Percentiles rank a stretch among this genome's conserved stretches.
These are phyloP conservation scores for Stephania cephalantha DNA, from an alignment of 164 flowering plant species.

Conservation along the genomic window DNA sequence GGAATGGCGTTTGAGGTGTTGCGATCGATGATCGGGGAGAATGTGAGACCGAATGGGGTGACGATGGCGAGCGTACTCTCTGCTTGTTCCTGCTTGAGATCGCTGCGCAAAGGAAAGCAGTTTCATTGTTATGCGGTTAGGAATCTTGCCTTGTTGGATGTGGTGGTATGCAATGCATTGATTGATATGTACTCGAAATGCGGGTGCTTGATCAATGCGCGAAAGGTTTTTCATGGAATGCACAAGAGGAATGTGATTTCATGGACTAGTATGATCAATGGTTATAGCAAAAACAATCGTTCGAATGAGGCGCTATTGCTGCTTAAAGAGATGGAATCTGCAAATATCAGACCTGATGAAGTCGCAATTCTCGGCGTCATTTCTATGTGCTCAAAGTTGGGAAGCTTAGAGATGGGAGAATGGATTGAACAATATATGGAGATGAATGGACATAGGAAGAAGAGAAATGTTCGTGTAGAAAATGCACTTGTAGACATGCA, in stretches of 20 bases:
- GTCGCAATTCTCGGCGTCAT: slow-evolving; percentile 27
- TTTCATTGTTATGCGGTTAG: slow-evolving; percentile 27
- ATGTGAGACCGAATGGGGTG: slow-evolving; percentile 24
- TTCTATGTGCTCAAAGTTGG: slow-evolving; percentile 30
- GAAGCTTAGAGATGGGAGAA: slow-evolving; percentile 23
- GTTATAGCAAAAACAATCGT: slow-evolving; percentile 17
- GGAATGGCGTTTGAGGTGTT: slow-evolving; percentile 18
- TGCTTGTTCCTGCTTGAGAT: slow-evolving; percentile 27
- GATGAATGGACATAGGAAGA: slow-evolving; percentile 8
- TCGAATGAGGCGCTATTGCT: slow-evolving; percentile 23
- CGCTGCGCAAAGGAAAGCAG: slow-evolving; percentile 23
- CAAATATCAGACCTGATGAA: slow-evolving; percentile 28
- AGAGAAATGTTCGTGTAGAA: slow-evolving; percentile 11
- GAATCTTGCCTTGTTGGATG: slow-evolving; percentile 18
- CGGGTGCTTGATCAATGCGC: slow-evolving; percentile 21
- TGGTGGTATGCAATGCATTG: slow-evolving; percentile 30
- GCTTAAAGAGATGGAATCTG: slow-evolving; percentile 29
- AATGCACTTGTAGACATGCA: slow-evolving; percentile 44
- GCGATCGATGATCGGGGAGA: slow-evolving; percentile 16
- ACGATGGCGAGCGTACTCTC: slow-evolving; percentile 29
- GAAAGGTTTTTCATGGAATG: slow-evolving; percentile 25
- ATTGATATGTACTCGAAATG: slow-evolving; percentile 35
- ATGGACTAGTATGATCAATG: slow-evolving; percentile 37
- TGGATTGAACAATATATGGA: slow-evolving; percentile 23
- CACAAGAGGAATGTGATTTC: slow-evolving; percentile 29